These are phyloP conservation scores for Madurella fahalii DNA, from an alignment of 2,329 filamentous ascomycete species.

Conservation along the genomic window DNA sequence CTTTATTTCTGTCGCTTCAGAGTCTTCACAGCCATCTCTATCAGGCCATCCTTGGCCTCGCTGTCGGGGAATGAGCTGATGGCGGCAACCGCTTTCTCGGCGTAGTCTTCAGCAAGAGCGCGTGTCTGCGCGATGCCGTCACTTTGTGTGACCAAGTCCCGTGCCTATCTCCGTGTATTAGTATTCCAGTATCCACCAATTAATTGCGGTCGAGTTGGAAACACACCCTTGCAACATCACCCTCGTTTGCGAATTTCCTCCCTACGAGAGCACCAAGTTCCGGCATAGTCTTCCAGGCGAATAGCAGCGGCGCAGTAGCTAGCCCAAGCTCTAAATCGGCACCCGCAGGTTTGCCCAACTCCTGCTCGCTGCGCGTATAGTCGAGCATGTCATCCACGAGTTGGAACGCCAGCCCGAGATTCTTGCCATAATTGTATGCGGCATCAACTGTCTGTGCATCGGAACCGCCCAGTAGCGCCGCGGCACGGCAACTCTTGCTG, in stretches of 20 bases:
- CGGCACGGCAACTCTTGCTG: slow-evolving; percentile 89
- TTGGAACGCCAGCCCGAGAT: slow-evolving; percentile 92
- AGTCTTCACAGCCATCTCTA: slow-evolving; percentile 93
- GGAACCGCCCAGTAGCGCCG: slow-evolving; percentile 77
- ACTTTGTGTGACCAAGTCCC: slow-evolving; percentile 76
- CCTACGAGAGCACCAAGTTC: slow-evolving; percentile 86
- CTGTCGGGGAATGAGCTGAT: slow-evolving; percentile 84
- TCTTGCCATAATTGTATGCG: slow-evolving; percentile 88
- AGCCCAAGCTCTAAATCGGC: slow-evolving; percentile 91
- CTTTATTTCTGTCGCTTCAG: slow-evolving; percentile 78
- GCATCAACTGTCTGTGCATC: slow-evolving; percentile 77
- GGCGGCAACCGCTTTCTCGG: slow-evolving; percentile 80
- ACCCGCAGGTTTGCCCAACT: slow-evolving; percentile 90
- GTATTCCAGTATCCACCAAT: not conserved
- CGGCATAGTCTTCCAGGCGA: slow-evolving; percentile 87
- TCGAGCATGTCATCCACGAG: slow-evolving; percentile 97
- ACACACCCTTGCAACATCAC: slow-evolving; percentile 79
- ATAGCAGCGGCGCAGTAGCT: slow-evolving; percentile 88
- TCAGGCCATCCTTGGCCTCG: slow-evolving; percentile 84
- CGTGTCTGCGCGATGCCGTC: slow-evolving; percentile 90
- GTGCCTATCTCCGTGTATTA: slow-evolving; percentile 57
- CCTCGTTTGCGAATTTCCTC: slow-evolving; percentile 78
- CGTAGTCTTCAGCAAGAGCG: slow-evolving; percentile 84
- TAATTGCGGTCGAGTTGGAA: not conserved
- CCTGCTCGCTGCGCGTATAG: slow-evolving; percentile 79